Evolutionary conservation across 2,329 filamentous ascomycete genomes (phyloP).

Genomic region (Aspergillus terreus): DNA sequence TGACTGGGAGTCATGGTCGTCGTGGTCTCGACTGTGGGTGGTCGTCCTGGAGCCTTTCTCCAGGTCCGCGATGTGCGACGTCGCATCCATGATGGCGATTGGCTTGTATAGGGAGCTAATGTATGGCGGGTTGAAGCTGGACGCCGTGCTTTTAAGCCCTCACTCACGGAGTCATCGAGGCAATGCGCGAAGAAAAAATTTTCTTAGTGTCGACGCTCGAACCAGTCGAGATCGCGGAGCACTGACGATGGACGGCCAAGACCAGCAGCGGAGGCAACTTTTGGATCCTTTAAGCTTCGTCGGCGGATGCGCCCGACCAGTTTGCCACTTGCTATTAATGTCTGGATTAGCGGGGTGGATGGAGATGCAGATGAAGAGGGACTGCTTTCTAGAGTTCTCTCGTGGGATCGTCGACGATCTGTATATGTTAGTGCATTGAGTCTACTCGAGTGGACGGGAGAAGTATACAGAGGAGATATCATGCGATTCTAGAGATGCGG

Average conservation of each 20-base stretch:
- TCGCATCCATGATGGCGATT: constrained; percentile 30
- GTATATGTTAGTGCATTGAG: no score
- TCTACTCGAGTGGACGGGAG: no score
- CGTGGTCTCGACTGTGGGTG: constrained; percentile 1
- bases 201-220: no score
- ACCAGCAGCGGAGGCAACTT: not conserved
- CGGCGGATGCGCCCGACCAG: not conserved
- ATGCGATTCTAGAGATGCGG: no score
- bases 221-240: not conserved
- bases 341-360: no score
- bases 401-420: no score
- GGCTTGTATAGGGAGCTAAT: not conserved
- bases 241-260: not conserved
- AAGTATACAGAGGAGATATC: no score
- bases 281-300: not conserved
- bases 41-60: constrained; percentile 26
- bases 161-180: not conserved
- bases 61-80: constrained; percentile 27
- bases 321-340: not conserved
- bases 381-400: no score
- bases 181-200: not conserved
- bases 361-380: no score
- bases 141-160: not conserved
- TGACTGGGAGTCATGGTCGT: constrained; percentile 8
- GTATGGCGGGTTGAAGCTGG: no score